These are phyloP conservation scores for Colletotrichum musae DNA, from an alignment of 2,329 filamentous ascomycete species.

Conservation along the genomic window DNA sequence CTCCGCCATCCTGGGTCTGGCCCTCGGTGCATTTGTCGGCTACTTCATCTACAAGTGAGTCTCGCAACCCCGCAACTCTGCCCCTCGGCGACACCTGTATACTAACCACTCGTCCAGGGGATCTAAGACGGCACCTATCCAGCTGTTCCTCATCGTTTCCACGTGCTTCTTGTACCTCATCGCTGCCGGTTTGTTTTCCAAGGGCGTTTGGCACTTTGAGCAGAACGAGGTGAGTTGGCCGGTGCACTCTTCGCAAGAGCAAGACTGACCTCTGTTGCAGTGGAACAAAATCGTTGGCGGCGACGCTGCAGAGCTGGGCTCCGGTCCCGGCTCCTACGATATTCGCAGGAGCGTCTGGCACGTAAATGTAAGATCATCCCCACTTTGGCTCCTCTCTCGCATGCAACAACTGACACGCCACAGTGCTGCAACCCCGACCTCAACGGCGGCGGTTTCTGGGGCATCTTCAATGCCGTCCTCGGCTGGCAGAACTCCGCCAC, in stretches of 20 bases:
- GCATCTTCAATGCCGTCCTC: slow-evolving; percentile 80
- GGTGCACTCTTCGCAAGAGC: neutral
- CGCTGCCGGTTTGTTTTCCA: slow-evolving; percentile 84
- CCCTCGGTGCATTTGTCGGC: slow-evolving; percentile 74
- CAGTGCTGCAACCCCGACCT: slow-evolving; percentile 76
- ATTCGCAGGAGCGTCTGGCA: slow-evolving; percentile 85
- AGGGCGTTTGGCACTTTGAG: slow-evolving; percentile 80
- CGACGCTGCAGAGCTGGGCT: slow-evolving; percentile 62
- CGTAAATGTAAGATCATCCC: slow-evolving; percentile 73
- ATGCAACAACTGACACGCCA: neutral
- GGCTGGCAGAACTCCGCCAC: slow-evolving; percentile 64
- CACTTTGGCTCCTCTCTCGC: no score
- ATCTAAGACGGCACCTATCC: slow-evolving; percentile 55
- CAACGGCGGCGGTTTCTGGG: slow-evolving; percentile 78
- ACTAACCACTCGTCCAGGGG: slow-evolving; percentile 60
- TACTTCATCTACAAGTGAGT: slow-evolving; percentile 80
- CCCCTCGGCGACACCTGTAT: accelerated
- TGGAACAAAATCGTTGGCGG: slow-evolving; percentile 75
- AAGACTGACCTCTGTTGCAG: slow-evolving; percentile 41
- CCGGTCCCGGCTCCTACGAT: slow-evolving; percentile 82
- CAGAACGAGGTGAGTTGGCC: slow-evolving; percentile 57
- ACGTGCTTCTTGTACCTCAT: slow-evolving; percentile 87
- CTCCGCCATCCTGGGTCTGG: slow-evolving; percentile 76
- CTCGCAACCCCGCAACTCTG: no score
- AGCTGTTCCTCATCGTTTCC: slow-evolving; percentile 82